Percentiles rank a stretch among this genome's conserved stretches.
Evolutionary conservation across 2,329 filamentous ascomycete genomes (phyloP).

Genomic region (Penicillium sp.): DNA sequence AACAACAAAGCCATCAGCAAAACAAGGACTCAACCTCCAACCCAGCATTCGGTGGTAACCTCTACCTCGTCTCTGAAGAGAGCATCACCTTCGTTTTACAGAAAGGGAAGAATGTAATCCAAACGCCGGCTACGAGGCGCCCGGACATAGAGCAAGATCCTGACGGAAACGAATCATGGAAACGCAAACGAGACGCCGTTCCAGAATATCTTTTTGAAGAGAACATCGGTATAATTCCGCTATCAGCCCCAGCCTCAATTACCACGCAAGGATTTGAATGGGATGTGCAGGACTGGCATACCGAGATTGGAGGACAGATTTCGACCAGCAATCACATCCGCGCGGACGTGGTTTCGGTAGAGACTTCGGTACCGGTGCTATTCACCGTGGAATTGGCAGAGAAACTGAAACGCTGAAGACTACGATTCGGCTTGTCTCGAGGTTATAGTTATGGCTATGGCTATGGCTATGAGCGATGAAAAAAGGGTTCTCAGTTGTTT

Average conservation of each 20-base stretch:
- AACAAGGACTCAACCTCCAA: not conserved
- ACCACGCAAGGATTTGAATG: conserved; percentile 82
- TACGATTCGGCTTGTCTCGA: too few species aligned
- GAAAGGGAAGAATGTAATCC: conserved; percentile 68
- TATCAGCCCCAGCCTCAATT: conserved; percentile 78
- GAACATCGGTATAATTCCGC: conserved; percentile 83
- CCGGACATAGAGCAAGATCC: conserved; percentile 8
- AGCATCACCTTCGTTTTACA: conserved; percentile 83
- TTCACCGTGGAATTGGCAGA: conserved; percentile 72
- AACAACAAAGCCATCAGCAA: not conserved
- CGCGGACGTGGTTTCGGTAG: conserved; percentile 62
- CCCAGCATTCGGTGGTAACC: conserved; percentile 49
- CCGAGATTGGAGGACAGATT: conserved; percentile 71
- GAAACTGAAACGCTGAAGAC: conserved; percentile 37
- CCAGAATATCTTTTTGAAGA: conserved; percentile 64
- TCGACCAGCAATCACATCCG: conserved; percentile 83
- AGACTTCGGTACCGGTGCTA: conserved; percentile 67
- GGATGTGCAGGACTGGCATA: conserved; percentile 85
- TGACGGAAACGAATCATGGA: conserved; percentile 6
- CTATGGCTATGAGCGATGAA: conserved; percentile 1
- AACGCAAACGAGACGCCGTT: conserved; percentile 19
- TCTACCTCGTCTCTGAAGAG: conserved; percentile 81
- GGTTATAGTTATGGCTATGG: not conserved
- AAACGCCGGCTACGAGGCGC: conserved; percentile 55
- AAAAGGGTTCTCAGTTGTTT: conserved; percentile 9